Conservation (phyloP, 139 green algal species). For the Tetraselmis striata region DNA sequence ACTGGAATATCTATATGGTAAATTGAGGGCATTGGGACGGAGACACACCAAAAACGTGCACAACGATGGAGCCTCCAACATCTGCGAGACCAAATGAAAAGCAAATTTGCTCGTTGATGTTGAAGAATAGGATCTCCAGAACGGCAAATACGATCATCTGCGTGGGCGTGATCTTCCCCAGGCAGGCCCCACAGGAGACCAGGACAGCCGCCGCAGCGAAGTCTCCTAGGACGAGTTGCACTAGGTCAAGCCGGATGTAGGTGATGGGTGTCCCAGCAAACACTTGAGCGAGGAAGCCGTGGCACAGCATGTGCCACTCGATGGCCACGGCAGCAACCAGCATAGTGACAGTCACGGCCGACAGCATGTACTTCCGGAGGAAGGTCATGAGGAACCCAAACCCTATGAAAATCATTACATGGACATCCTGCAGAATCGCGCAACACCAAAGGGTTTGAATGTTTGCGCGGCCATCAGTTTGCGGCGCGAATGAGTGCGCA, state of each 20-base stretch:
- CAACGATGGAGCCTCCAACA: constrained; percentile 31
- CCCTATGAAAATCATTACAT: not conserved
- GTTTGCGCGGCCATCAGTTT: no score
- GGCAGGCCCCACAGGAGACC: constrained; percentile 58
- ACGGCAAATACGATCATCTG: constrained; percentile 47
- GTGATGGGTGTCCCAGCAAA: not conserved
- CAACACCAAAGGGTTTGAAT: no score
- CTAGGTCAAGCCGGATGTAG: constrained; percentile 42
- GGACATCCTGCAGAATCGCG: not conserved
- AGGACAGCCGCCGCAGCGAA: constrained; percentile 50
- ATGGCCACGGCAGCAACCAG: constrained; percentile 39
- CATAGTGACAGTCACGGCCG: constrained; percentile 53
- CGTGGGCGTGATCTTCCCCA: constrained; percentile 49
- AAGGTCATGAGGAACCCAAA: constrained; percentile 68
- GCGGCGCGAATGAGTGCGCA: no score
- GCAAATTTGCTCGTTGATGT: constrained; percentile 20
- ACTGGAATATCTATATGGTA: no score
- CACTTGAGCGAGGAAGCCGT: constrained; percentile 24
- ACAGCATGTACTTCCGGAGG: constrained; percentile 41
- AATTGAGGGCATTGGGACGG: no score
- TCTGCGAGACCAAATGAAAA: not conserved
- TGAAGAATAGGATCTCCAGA: constrained; percentile 40
- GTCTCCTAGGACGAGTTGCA: constrained; percentile 42
- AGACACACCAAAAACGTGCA: constrained; percentile 49
- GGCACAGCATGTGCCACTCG: constrained; percentile 28